Conservation (phyloP, 805 yeast species). For the Cyberlindnera americana region DNA sequence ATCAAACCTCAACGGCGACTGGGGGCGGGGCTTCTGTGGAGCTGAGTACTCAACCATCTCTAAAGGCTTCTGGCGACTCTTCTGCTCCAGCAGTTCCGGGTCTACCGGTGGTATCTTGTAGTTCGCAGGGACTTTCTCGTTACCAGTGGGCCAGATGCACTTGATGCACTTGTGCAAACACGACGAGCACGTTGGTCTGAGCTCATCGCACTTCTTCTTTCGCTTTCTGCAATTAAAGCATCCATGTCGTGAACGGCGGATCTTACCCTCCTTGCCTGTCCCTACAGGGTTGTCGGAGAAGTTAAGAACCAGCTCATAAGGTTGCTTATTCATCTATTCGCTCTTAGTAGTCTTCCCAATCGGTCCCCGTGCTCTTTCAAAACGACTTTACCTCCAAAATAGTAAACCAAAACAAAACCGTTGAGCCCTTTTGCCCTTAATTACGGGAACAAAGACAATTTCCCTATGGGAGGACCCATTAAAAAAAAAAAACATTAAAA, state of each 20-base stretch:
- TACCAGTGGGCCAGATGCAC: slow-evolving; percentile 25
- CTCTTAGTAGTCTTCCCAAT: not conserved
- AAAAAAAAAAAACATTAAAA: too few relatives aligned
- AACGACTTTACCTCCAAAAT: not conserved
- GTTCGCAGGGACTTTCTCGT: slow-evolving; percentile 18
- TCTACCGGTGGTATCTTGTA: slow-evolving; percentile 19
- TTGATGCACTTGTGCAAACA: slow-evolving; percentile 35
- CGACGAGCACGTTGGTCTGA: slow-evolving; percentile 38
- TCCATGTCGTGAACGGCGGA: slow-evolving; percentile 8
- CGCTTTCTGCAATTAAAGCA: slow-evolving; percentile 43
- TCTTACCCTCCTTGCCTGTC: not conserved
- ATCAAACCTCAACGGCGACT: slow-evolving; percentile 5
- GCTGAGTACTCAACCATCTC: not conserved
- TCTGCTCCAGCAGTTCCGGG: not conserved
- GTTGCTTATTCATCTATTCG: slow-evolving; percentile 2
- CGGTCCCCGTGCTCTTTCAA: not conserved
- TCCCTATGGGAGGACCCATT: too few relatives aligned
- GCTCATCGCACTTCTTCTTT: slow-evolving; percentile 63
- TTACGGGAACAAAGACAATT: too few relatives aligned
- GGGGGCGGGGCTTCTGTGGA: slow-evolving; percentile 1
- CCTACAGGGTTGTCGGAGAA: slow-evolving; percentile 1
- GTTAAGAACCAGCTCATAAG: slow-evolving; percentile 13
- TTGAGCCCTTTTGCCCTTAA: too few relatives aligned
- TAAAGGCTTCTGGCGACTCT: not conserved
- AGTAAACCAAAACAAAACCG: too few relatives aligned